Evolutionary conservation across 208 protist genomes (phyloP), one percentile per base, ranked within the genome.

Genomic region (Trypanosoma grayi): DNA sequence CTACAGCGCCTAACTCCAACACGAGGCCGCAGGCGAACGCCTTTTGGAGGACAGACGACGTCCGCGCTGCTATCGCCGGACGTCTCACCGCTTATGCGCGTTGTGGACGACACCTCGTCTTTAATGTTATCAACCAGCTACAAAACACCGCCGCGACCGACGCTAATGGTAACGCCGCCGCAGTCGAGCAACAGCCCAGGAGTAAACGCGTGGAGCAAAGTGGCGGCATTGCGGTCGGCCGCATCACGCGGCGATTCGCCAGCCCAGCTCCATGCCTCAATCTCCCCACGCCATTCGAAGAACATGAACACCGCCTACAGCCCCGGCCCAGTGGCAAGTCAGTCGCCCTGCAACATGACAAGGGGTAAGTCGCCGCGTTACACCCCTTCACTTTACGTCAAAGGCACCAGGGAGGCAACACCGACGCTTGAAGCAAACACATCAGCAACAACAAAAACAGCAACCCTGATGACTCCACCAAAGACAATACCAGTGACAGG

Each of bases 31-130:
- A 37, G 33, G 28, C 30, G 8, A 3, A 24, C n/a, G 11, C 20
- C 9, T 2, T 10, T 13, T 4, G n/a, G n/a, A n/a, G n/a, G n/a
- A n/a, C n/a, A n/a, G n/a, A n/a, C n/a, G n/a, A n/a, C 16, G n/a
- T 66, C 50, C 31, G 41, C 2, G 22, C 18, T 51, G 8, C 33
- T 10, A 11, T 34, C 60, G 24, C 60, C 60, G 30, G 51, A 27
- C 28, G n/a, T 69, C 16, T 69, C 62, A 25, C 62, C 62, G 11
- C 41, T 53, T 37, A 16, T 33, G 14, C 50, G 30, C 30, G 30
- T 45, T n/a, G 31, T n/a, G 41, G 52, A 69, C 7, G 52, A 60
- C 28, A 54, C 27, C 47, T 61, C 62, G 14, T 69, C 62, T 5
- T 34, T 60, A 11, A 25, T 60, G 34, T 20, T 61, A 16, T 48